A percentile compares a stretch with the other conserved stretches of the same genome.
phyloP scores from a whole-genome alignment of 352 stramenopile genomes.

The Thraustochytrium sp. region DNA sequence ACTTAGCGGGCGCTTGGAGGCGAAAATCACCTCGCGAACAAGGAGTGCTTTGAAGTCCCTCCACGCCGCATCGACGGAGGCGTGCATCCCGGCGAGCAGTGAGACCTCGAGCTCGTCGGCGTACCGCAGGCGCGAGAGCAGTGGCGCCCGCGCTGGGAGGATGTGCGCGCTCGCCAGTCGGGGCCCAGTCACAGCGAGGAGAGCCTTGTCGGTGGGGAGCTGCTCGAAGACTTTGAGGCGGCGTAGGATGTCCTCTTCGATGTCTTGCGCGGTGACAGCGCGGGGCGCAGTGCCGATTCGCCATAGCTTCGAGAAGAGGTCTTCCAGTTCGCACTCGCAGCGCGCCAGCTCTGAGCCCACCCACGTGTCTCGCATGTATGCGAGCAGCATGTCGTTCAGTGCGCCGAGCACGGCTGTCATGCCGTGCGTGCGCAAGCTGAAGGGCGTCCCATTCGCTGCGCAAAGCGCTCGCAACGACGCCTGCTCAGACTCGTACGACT shows the following conservation, averaged over 20 bases:
- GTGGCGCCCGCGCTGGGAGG: neutral
- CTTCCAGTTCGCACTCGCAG: neutral
- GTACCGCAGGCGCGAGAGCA: neutral
- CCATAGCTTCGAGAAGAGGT: neutral
- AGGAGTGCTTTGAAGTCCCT: neutral
- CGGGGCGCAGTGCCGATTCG: neutral
- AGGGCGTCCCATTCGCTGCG: neutral
- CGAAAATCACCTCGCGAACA: neutral
- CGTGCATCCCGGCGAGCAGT: neutral
- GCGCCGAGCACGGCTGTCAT: slow-evolving; percentile 47
- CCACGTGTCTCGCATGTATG: slow-evolving; percentile 50
- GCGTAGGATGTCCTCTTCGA: neutral
- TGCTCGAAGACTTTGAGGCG: neutral
- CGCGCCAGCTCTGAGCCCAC: slow-evolving; percentile 31
- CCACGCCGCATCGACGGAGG: neutral
- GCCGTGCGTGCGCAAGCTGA: slow-evolving; percentile 40
- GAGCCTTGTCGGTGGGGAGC: neutral
- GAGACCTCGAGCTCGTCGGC: neutral
- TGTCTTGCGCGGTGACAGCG: neutral
- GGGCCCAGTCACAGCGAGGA: no score
- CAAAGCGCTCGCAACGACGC: neutral
- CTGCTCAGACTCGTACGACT: neutral
- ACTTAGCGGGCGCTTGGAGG: neutral
- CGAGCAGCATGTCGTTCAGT: slow-evolving; percentile 52
- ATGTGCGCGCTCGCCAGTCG: neutral